Evolutionary conservation across 768 basidiomycete species (phyloP), one percentile per base, ranked within the genome.

Genomic region (Lepiota venenata): DNA sequence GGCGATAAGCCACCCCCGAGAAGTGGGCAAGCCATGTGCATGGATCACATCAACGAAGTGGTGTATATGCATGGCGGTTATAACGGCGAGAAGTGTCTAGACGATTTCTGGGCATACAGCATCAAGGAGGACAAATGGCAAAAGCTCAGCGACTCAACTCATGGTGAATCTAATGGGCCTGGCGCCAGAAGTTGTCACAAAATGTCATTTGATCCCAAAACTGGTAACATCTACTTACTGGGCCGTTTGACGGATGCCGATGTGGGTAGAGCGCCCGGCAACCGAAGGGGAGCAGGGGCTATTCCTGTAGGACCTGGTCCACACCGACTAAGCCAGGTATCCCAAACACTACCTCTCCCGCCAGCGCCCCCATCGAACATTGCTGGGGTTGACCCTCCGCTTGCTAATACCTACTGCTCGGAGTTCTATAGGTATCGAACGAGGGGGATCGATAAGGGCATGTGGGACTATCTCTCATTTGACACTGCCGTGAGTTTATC

Each of bases 41-140:
- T 91, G 58, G 89, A 91, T 62, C 70, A 77, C 20, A 72, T 77
- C 7, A 75, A 80, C 37, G 79, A 80, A 5, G 66, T 78, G 41
- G 81, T 92, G 25, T 91, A 91, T 63, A 75, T 92, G 18, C 82
- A 90, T 50, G 91, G 90, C 1, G 91, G 91, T 0, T 92, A 85
- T 82, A 81, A 90, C 56, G 88, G 91, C 1, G 68, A 81, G 51
- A 82, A 79, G 56, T 83, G 81, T 46, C 70, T 92, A 27, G 85
- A 88, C 62, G 90, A 93, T 65, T 86, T 91, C 57, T 92, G 90
- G 90, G 73, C 76, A 39, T 91, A 88, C 62, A 74, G 75, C 57
- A 77, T 88, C 62, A 71, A 69, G 29, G 70, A 76, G 8, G 80
- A 84, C 47, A 71, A 73, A 47, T 93, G 90, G 90, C 70, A 69